Percentiles rank a stretch among this genome's conserved stretches.
These are phyloP conservation scores for Petasospora fabianii DNA, from an alignment of 1,139 yeast genomes.

Conservation along the genomic window DNA sequence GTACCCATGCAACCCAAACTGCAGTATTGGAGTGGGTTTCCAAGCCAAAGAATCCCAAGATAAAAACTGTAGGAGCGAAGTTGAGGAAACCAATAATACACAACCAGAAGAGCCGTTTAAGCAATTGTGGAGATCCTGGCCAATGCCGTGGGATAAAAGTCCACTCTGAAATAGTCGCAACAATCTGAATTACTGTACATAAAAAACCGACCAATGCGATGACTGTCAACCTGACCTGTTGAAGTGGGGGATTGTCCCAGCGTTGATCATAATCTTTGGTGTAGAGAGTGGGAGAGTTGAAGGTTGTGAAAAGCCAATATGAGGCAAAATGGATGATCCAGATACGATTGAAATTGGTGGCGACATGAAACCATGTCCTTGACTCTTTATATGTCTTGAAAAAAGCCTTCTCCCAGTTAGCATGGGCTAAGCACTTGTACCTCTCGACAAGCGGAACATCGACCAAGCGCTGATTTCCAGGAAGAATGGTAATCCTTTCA, in stretches of 20 bases:
- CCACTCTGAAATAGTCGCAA: slow-evolving; percentile 62
- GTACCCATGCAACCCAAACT: slow-evolving; percentile 49
- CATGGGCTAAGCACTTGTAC: slow-evolving; percentile 42
- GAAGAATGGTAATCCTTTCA: slow-evolving; percentile 40
- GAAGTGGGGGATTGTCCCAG: slow-evolving; percentile 60
- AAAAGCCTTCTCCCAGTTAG: slow-evolving; percentile 62
- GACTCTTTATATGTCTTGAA: slow-evolving; percentile 71
- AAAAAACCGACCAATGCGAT: slow-evolving; percentile 72
- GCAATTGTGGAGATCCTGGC: slow-evolving; percentile 59
- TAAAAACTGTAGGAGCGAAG: slow-evolving; percentile 59
- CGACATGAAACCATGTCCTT: slow-evolving; percentile 74
- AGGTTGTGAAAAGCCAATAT: slow-evolving; percentile 80
- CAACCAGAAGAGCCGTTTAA: slow-evolving; percentile 42
- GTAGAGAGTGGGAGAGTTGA: slow-evolving; percentile 74
- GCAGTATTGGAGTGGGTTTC: slow-evolving; percentile 50
- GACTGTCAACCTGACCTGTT: slow-evolving; percentile 57
- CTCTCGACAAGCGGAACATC: slow-evolving; percentile 44
- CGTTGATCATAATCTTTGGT: slow-evolving; percentile 57
- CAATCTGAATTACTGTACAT: slow-evolving; percentile 59
- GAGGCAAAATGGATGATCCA: slow-evolving; percentile 79
- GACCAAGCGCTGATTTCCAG: slow-evolving; percentile 41
- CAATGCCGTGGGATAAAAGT: slow-evolving; percentile 64
- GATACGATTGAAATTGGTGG: slow-evolving; percentile 74
- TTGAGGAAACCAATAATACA: slow-evolving; percentile 44
- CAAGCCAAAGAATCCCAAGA: slow-evolving; percentile 50